Evolutionary conservation across 768 basidiomycete species (phyloP), one percentile per base, ranked within the genome.

Genomic region (Psilocybe cubensis): DNA sequence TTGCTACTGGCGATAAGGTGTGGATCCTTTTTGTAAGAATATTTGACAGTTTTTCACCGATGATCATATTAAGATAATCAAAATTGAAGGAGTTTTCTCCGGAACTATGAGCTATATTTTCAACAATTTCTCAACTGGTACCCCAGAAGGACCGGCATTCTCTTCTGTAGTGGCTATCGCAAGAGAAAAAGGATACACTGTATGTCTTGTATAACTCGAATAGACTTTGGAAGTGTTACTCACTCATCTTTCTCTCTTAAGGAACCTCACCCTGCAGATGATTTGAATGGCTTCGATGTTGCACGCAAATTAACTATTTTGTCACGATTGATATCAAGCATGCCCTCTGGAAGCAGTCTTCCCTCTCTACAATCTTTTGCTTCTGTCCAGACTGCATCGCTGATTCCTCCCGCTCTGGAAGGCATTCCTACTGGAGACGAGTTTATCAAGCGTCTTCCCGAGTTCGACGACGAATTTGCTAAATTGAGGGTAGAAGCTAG

Each of bases 21-120:
- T 50, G 77, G 61, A 46, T 17, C 17, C 2, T 47, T 17, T 3
- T 38, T 12, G 33, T 45, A 35, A 23, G 17, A 44, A 12, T 8
- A 18, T 42, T 9, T 2, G n/a, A 50, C 24, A 46, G 41, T 35
- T 25, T 41, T 12, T 62, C n/a, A 49, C 47, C 29, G 48, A 38
- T 4, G 8, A 5, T 38, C 6, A 3, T 45, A 23, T 58, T n/a
- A 21, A 92, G 89, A 78, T 96, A 60, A 76, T 80, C 66, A 96
- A 93, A 79, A 92, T 98, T 62, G 97, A 99, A 72, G 97, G 97
- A 35, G 97, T 98, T 20, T 93, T 99, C 73, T 95, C 92, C 4
- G 97, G 97, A 8, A 99, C 97, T 2, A 86, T 99, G 81, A 94
- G 91, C 70, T 99, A 98, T 77, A 98, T 99, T 76, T 99, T 99